phyloP scores from a whole-genome alignment of 164 flowering plant species.

The Umbellularia californica region DNA sequence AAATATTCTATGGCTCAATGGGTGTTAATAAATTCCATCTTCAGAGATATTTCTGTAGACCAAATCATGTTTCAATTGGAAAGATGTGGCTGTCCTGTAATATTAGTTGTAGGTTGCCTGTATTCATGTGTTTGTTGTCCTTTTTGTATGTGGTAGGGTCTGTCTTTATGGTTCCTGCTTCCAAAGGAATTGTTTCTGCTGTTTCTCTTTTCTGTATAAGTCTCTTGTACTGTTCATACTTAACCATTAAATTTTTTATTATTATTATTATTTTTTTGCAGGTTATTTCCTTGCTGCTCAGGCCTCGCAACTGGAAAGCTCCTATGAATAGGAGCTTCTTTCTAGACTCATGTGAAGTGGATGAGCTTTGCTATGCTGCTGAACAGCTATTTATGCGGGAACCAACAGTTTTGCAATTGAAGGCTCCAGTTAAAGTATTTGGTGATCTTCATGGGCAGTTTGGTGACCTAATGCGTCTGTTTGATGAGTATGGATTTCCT shows the following conservation, averaged over 20 bases:
- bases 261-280: conserved; percentile 29
- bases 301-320: conserved; percentile 93
- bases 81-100: too few relatives aligned
- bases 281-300: conserved; percentile 80
- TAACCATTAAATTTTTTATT: not conserved
- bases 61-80: too few relatives aligned
- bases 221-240: too few relatives aligned
- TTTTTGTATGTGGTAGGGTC: not conserved
- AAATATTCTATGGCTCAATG: too few relatives aligned
- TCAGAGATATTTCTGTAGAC: too few relatives aligned
- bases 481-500: conserved; percentile 99
- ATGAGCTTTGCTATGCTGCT: conserved; percentile 97
- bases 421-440: conserved; percentile 94
- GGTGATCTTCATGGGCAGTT: conserved; percentile 99
- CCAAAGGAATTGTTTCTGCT: too few relatives aligned
- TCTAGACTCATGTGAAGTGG: conserved; percentile 96
- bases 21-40: too few relatives aligned
- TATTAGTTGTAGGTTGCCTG: too few relatives aligned
- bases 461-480: conserved; percentile 96
- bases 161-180: not conserved
- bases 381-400: conserved; percentile 98
- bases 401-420: conserved; percentile 90
- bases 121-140: too few relatives aligned
- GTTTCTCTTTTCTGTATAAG: too few relatives aligned
- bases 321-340: conserved; percentile 83